Evolutionary conservation across 371 early-diverging fungal species (phyloP).

Genomic region (Chytridium lagenaria): DNA sequence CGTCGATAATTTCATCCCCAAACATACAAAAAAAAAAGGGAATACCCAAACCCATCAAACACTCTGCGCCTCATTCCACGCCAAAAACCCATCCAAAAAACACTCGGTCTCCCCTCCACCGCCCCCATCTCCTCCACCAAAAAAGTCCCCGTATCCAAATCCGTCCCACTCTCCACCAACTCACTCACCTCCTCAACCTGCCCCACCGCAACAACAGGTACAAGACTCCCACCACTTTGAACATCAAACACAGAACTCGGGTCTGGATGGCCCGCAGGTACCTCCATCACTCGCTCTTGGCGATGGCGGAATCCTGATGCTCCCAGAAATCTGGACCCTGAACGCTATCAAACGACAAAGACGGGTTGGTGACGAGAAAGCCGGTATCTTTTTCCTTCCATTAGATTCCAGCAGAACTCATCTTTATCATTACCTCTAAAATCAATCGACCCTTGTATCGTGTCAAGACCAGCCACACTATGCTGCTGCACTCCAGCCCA

Average conservation of each 20-base stretch:
- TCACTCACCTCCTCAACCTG: background rate
- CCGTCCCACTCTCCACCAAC: background rate
- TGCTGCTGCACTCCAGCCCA: background rate
- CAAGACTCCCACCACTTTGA: background rate
- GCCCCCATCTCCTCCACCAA: background rate
- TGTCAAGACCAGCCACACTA: background rate
- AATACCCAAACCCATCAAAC: no score
- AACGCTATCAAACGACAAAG: constrained; percentile 5
- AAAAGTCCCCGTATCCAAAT: background rate
- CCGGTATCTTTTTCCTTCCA: background rate
- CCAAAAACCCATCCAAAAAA: background rate
- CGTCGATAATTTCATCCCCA: no score
- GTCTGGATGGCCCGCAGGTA: constrained; percentile 25
- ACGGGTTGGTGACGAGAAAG: background rate
- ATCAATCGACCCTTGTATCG: background rate
- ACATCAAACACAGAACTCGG: constrained; percentile 8
- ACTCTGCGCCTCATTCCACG: constrained; percentile 1
- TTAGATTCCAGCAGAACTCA: background rate
- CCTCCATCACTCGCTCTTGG: constrained; percentile 20
- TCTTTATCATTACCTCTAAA: background rate
- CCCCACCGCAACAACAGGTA: background rate
- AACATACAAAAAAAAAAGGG: no score
- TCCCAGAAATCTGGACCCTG: constrained; percentile 6
- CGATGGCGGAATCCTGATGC: background rate
- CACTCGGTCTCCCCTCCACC: background rate